phyloP scores from a whole-genome alignment of 2,329 filamentous ascomycete species.

The Pseudocercospora pini-densiflorae region DNA sequence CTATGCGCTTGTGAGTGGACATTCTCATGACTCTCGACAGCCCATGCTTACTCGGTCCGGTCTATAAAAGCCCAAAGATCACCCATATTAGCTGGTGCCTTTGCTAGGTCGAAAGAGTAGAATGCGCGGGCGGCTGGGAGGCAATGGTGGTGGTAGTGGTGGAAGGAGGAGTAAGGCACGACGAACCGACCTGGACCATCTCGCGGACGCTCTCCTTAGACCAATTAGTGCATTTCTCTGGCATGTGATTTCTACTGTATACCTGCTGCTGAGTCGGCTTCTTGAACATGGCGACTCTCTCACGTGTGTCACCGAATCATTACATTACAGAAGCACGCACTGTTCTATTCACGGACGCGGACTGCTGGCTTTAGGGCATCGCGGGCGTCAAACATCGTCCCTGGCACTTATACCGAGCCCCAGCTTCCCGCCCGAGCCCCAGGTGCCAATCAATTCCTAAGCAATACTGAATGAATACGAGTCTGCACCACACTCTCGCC shows the following conservation, averaged over 20 bases:
- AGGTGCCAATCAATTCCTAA: too few species aligned
- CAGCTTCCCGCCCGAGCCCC: too few species aligned
- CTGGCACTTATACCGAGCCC: too few species aligned
- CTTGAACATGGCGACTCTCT: slow-evolving; percentile 45
- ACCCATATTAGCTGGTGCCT: slow-evolving; percentile 45
- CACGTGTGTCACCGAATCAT: neutral
- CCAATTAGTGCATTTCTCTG: neutral
- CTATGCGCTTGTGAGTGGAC: slow-evolving; percentile 51
- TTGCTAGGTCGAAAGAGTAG: neutral
- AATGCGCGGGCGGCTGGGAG: neutral
- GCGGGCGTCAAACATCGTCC: too few species aligned
- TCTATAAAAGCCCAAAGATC: slow-evolving; percentile 39
- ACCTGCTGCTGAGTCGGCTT: slow-evolving; percentile 50
- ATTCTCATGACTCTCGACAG: neutral
- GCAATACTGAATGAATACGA: too few species aligned
- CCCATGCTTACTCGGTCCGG: slow-evolving; percentile 9
- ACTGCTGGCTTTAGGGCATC: too few species aligned
- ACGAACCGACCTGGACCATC: slow-evolving; percentile 98
- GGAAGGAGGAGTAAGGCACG: slow-evolving; percentile 46
- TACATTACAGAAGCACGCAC: neutral
- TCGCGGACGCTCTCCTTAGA: slow-evolving; percentile 63
- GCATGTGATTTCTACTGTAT: neutral
- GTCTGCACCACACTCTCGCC: too few species aligned
- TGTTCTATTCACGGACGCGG: neutral
- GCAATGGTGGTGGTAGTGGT: slow-evolving; percentile 30